These are phyloP conservation scores for Pseudophaeomoniella oleicola DNA, from an alignment of 2,329 filamentous ascomycete genomes.

Conservation along the genomic window DNA sequence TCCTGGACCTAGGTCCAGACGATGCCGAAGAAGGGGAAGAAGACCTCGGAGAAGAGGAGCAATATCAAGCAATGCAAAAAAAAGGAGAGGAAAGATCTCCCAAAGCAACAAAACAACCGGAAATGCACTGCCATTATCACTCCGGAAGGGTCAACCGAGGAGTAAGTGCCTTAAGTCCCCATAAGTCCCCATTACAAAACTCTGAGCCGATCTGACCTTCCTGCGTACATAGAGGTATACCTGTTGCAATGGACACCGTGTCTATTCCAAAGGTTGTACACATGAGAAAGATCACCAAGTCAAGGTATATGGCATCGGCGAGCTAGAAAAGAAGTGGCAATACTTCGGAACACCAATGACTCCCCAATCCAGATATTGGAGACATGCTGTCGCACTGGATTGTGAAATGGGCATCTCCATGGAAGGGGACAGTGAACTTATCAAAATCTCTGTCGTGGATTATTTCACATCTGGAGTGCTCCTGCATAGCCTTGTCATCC, in stretches of 20 bases:
- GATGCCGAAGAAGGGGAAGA: neutral
- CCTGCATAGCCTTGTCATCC: constrained; percentile 36
- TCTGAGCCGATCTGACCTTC: neutral
- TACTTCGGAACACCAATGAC: constrained; percentile 3
- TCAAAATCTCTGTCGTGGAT: constrained; percentile 37
- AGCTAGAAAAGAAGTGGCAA: constrained; percentile 2
- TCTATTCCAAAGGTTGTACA: constrained; percentile 4
- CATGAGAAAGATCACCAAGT: constrained; percentile 1
- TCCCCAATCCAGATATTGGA: neutral
- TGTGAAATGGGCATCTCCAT: constrained; percentile 40
- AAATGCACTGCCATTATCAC: neutral
- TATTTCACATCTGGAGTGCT: constrained; percentile 35
- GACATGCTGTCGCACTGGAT: constrained; percentile 30
- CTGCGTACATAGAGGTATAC: constrained; percentile 2
- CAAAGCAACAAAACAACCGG: neutral
- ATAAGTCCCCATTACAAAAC: neutral
- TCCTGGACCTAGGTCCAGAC: too few relatives aligned
- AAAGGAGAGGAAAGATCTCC: neutral
- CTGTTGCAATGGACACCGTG: constrained; percentile 4
- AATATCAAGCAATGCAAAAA: neutral
- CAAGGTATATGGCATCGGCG: neutral
- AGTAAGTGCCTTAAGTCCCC: neutral
- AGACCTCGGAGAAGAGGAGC: neutral
- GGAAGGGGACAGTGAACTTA: constrained; percentile 33
- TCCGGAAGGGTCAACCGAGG: neutral